These are phyloP conservation scores for Erodium trifolium DNA, from an alignment of 441 rosid species.

Conservation along the genomic window DNA sequence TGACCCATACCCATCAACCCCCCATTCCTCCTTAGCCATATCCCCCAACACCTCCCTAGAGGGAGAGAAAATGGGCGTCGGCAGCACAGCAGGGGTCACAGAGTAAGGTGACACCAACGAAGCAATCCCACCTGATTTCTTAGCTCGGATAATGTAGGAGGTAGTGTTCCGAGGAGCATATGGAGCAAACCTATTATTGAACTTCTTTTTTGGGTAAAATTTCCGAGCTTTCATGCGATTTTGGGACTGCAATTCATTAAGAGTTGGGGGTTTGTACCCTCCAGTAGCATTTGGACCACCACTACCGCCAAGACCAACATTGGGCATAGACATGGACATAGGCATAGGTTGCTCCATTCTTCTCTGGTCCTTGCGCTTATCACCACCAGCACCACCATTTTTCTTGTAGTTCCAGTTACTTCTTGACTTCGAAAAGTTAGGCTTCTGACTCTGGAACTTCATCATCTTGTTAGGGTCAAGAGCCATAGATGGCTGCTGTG, in stretches of 20 bases:
- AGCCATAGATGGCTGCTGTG: constrained; percentile 25
- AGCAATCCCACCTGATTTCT: constrained; percentile 86
- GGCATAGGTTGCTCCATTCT: constrained; percentile 33
- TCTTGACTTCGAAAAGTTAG: constrained; percentile 30
- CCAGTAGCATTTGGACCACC: constrained; percentile 25
- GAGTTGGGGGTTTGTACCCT: constrained; percentile 73
- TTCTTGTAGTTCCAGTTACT: constrained; percentile 86
- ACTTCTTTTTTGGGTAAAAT: constrained; percentile 65
- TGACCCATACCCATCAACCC: constrained; percentile 93
- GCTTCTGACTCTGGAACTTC: constrained; percentile 35
- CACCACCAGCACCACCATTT: constrained; percentile 13
- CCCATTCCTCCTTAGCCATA: constrained; percentile 97
- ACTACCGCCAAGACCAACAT: neutral
- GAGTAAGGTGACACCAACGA: constrained; percentile 85
- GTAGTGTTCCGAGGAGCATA: constrained; percentile 91
- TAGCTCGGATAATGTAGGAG: constrained; percentile 73
- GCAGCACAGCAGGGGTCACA: constrained; percentile 77
- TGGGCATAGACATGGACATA: constrained; percentile 14
- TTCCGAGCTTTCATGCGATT: constrained; percentile 66
- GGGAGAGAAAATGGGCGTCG: constrained; percentile 76
- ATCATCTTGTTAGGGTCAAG: constrained; percentile 31
- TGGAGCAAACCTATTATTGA: constrained; percentile 56
- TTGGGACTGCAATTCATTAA: constrained; percentile 69
- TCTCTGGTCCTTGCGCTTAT: constrained; percentile 37
- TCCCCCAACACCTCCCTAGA: constrained; percentile 83